These are phyloP conservation scores for Protomyces inundatus DNA, from an alignment of 1,139 yeast genomes.

Conservation along the genomic window DNA sequence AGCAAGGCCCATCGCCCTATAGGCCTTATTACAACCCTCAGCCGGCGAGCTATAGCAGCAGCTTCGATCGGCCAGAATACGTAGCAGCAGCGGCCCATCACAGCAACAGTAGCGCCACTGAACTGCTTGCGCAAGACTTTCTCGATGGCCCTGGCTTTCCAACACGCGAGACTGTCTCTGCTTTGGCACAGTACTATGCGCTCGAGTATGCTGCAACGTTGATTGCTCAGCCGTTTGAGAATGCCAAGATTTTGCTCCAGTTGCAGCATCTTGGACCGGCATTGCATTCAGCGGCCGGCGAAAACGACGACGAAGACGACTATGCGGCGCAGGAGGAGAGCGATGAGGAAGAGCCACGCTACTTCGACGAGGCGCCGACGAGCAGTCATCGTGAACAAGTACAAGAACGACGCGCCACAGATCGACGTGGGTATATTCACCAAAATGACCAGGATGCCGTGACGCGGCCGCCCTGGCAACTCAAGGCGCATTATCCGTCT, in stretches of 20 bases:
- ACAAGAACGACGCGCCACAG: slow-evolving; percentile 21
- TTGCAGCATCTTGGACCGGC: slow-evolving; percentile 39
- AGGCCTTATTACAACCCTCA: slow-evolving; percentile 16
- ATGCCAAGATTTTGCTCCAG: slow-evolving; percentile 70
- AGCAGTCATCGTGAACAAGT: neutral
- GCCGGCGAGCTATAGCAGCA: slow-evolving; percentile 1
- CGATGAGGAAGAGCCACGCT: slow-evolving; percentile 46
- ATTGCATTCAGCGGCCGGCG: slow-evolving; percentile 22
- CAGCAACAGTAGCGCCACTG: neutral
- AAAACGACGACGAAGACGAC: neutral
- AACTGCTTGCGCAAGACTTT: slow-evolving; percentile 13
- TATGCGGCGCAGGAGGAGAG: slow-evolving; percentile 39
- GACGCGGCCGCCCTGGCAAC: slow-evolving; percentile 26
- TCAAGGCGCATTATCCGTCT: slow-evolving; percentile 7
- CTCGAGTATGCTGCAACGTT: slow-evolving; percentile 11
- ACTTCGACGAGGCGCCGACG: slow-evolving; percentile 2
- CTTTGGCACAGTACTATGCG: slow-evolving; percentile 4
- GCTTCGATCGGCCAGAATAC: neutral
- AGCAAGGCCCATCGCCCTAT: slow-evolving; percentile 5
- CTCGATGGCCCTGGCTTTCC: slow-evolving; percentile 9
- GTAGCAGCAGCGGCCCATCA: slow-evolving; percentile 3
- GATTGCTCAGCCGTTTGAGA: slow-evolving; percentile 83
- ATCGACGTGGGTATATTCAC: slow-evolving; percentile 23
- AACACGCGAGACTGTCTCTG: slow-evolving; percentile 1
- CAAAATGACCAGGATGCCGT: slow-evolving; percentile 27